Base-by-base conservation (phyloP, 2,329 filamentous ascomycete genomes). In the Mycocentrospora acerina region DNA sequence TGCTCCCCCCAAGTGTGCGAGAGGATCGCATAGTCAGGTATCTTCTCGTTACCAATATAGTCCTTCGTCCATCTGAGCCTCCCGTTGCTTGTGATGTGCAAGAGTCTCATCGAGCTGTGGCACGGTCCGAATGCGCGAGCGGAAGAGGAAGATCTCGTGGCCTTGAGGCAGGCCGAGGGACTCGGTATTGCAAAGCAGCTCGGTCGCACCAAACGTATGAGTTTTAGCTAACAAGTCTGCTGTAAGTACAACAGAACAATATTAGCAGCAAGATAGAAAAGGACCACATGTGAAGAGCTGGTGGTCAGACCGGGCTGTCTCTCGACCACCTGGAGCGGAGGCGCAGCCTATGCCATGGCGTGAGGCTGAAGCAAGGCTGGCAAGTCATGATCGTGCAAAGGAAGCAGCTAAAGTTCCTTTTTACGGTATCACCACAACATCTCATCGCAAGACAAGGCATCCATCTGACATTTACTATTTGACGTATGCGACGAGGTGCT, bases 1-100 rank as follows among this genome's bases (percentile, higher is more conserved):
- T 48, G 34, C 12, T 42, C 36, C 24, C 28, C 39, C 48, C 44
- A 51, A 4, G 42, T 51, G 24, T 51, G 44, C 11, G 48, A 51
- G 8, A 48, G 36, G 15, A 48, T 51, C 16, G 37, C 48, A 31
- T 50, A 52, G 24, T 3, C 4, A 10, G 30, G 30, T 11, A 24
- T 10, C 31, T 26, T 24, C 0, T 43, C 11, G 7, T 46, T 37
- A 3, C 14, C 15, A 10, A 32, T 29, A 5, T 37, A 29, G 14
- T 48, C 41, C 1, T 35, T n/a, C 0, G 44, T 35, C 37, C 33
- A 42, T 13, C 27, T 17, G 18, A 46, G 37, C 19, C n/a, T 44
- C 30, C 46, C 40, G 11, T 44, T 33, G 37, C 33, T 29, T 36
- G 37, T 8, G 13, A 27, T 50, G 19, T 46, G 35, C 19, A 49